phyloP scores from a whole-genome alignment of 192 early-diverging fungal species.

The Entophlyctis luteolus region DNA sequence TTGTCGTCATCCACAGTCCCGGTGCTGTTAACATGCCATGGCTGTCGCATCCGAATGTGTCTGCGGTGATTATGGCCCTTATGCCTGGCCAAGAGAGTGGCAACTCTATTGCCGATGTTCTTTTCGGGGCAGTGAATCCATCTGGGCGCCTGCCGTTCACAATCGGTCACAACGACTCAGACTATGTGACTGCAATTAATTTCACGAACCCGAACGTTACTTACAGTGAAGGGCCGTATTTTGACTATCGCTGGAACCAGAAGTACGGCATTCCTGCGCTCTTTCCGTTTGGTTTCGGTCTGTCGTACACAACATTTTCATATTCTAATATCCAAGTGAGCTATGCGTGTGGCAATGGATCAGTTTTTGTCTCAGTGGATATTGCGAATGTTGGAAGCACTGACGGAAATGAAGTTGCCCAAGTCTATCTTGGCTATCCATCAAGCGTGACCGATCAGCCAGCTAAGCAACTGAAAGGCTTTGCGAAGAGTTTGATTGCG shows the following conservation, averaged over 20 bases:
- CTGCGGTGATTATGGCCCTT: constrained; percentile 48
- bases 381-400: constrained; percentile 6
- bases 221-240: constrained; percentile 43
- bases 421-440: constrained; percentile 32
- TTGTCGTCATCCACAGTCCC: constrained; percentile 51
- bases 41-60: constrained; percentile 52
- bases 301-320: constrained; percentile 54
- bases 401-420: constrained; percentile 32
- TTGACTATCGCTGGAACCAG: constrained; percentile 53
- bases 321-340: constrained; percentile 29
- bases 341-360: not conserved
- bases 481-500: constrained; percentile 22
- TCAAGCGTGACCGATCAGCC: constrained; percentile 15
- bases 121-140: constrained; percentile 58
- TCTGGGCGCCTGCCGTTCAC: constrained; percentile 58
- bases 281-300: constrained; percentile 52
- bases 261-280: constrained; percentile 33
- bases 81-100: constrained; percentile 63
- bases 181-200: constrained; percentile 33
- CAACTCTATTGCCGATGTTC: constrained; percentile 56
- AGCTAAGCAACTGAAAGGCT: constrained; percentile 22
- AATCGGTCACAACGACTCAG: constrained; percentile 33
- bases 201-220: constrained; percentile 30
- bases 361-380: constrained; percentile 8
- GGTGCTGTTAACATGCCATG: constrained; percentile 56